These are phyloP conservation scores for Pseudopyrenochaeta lycopersici DNA, from an alignment of 2,329 filamentous ascomycete species.

Conservation along the genomic window DNA sequence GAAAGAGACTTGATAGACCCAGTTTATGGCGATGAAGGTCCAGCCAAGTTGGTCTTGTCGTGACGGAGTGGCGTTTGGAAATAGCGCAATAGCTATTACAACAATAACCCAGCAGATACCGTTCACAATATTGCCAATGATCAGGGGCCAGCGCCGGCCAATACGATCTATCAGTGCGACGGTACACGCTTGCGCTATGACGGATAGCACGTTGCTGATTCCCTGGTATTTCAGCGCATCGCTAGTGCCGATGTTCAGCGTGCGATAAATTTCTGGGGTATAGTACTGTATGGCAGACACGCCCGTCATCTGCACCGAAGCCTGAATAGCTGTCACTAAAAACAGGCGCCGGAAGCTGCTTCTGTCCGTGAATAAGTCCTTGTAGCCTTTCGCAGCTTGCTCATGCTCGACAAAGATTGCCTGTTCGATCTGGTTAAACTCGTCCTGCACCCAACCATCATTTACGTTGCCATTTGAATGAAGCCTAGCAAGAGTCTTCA, in stretches of 20 bases:
- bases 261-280: constrained; percentile 69
- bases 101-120: constrained; percentile 76
- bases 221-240: constrained; percentile 76
- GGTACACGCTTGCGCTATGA: constrained; percentile 72
- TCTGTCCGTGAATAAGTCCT: constrained; percentile 69
- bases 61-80: constrained; percentile 63
- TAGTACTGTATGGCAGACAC: constrained; percentile 71
- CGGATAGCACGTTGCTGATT: constrained; percentile 73
- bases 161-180: constrained; percentile 72
- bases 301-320: constrained; percentile 76
- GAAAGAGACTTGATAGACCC: constrained; percentile 81
- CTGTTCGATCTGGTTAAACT: constrained; percentile 73
- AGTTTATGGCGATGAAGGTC: constrained; percentile 78
- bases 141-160: constrained; percentile 74
- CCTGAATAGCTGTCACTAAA: constrained; percentile 72
- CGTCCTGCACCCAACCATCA: constrained; percentile 73
- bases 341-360: constrained; percentile 74
- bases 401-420: constrained; percentile 71
- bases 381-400: constrained; percentile 72
- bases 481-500: constrained; percentile 51
- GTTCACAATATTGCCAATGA: constrained; percentile 74
- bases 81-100: constrained; percentile 62
- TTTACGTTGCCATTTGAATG: constrained; percentile 67
- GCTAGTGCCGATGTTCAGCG: constrained; percentile 71
- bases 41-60: constrained; percentile 65